Base-by-base conservation (phyloP, 208 protist genomes). In the Acanthamoeba quina region DNA sequence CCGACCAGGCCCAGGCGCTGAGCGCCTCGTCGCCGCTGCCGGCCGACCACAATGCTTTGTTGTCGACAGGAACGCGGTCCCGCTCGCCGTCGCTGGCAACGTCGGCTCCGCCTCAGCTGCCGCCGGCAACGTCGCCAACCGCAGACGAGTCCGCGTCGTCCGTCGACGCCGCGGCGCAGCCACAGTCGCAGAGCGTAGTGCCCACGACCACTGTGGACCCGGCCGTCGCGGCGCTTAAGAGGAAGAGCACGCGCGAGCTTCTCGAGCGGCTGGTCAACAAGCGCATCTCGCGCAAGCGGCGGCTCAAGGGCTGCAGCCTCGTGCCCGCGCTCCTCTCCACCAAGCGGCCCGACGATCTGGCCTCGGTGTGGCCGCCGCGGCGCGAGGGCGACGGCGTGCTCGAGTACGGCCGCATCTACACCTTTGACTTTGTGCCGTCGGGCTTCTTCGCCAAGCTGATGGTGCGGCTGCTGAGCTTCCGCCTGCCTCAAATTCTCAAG, bases 391-490 rank as follows among this genome's bases (percentile, higher is more conserved):
- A 90, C 37, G 62, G 83, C 54, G 11, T 90, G 21, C 58, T 68
- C 49, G 82, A 90, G 82, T 90, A 70, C 31, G 54, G 83, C 5
- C 83, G 62, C 24, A 68, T 90, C 58, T 62, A 62, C 31, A 90
- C 83, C 0, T 68, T 90, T 10, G 54, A 70, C 37, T 72, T 70
- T 47, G 56, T 24, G 26, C 62, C 62, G 83, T 37, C 54, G 62
- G 54, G 58, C 37, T 72, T 90, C 62, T 68, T 62, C 58, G 58
- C 54, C 31, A 80, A 80, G 72, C n/a, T 90, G 29, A 90, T 72
- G 83, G 83, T 90, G 34, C 49, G 83, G 52, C 62, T 90, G 41
- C n/a, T 90, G 31, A 72, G 58, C 83, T 90, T 72, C 83, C 52
- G 60, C 47, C 54, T 90, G 47, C 56, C 52, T 24, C 31, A 68